A percentile compares a stretch with the other conserved stretches of the same genome.
Conservation (phyloP, 345 rosid genomes). For the Nephelium lappaceum region DNA sequence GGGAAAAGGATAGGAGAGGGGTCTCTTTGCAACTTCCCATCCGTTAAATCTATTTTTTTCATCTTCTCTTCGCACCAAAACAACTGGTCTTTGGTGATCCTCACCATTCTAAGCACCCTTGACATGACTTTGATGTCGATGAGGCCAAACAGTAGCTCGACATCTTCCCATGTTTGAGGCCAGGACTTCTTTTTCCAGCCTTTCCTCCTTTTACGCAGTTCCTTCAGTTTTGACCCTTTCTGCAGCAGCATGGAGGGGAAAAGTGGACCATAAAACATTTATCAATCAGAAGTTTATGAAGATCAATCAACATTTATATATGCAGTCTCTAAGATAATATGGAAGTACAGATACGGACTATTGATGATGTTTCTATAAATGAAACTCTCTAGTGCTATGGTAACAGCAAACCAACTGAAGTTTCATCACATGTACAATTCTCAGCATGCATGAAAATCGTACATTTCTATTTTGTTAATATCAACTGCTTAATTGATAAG, state of each 20-base stretch:
- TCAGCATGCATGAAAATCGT: not conserved
- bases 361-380: not conserved
- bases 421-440: not conserved
- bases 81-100: slow-evolving; percentile 73
- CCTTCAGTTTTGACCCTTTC: slow-evolving; percentile 76
- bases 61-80: slow-evolving; percentile 97
- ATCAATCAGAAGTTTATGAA: not conserved
- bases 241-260: slow-evolving; percentile 41
- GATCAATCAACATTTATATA: not conserved
- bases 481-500: not conserved
- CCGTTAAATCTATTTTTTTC: slow-evolving; percentile 64
- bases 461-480: not conserved
- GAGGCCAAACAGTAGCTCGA: slow-evolving; percentile 66
- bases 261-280: not conserved
- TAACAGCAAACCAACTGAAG: not conserved
- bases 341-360: too few relatives aligned
- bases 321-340: not conserved
- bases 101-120: slow-evolving; percentile 74
- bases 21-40: slow-evolving; percentile 73
- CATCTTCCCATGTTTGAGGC: slow-evolving; percentile 69
- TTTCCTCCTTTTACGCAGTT: slow-evolving; percentile 64
- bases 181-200: slow-evolving; percentile 81
- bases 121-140: slow-evolving; percentile 66
- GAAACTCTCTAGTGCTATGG: not conserved
- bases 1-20: slow-evolving; percentile 86